Base-by-base conservation (phyloP, 2,329 filamentous ascomycete species). In the Xylaria sp. region DNA sequence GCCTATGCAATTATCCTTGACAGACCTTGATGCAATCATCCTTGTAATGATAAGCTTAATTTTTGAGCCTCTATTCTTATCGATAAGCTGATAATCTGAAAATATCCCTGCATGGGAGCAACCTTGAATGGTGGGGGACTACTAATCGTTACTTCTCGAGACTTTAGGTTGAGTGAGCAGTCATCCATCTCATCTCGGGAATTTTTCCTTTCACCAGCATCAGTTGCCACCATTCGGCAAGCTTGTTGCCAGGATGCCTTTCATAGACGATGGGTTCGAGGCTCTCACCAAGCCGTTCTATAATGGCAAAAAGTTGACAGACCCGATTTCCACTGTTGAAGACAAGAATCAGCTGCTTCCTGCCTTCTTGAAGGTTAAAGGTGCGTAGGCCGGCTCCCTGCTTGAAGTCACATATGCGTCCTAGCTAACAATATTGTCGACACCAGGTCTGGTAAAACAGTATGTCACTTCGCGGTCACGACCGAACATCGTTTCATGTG, bases 301-400 rank as follows among this genome's bases (percentile, higher is more conserved):
- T 79, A 90, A 90, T 75, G 89, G 88, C 78, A 91, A 90, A 81
- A 89, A 88, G 79, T 83, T 90, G 67, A 90, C 88, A 0, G 89
- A 90, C 75, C 87, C 88, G 51, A 89, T 91, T 73, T 89, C 86
- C 33, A 89, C 86, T 64, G 86, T 86, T 74, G 86, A 92, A 77
- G 96, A 99, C 84, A 99, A 99, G 86, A 98, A 95, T 89, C 97
- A 98, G 80, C 86, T 99, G 51, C 83, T 99, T 33, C 97, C 96
- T 0, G 96, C 96, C n/a, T 99, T 99, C 80, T 84, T 99, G 68
- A 98, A 98, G 81, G 94, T 98, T 76, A 99, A 99, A 82, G 94
- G 88, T 87, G 74, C 75, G 82, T 76, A 55, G 54, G 52, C 62
- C 49, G 51, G 52, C 63, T 62, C 69, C 67, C 64, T 46, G 7